Percentiles rank a stretch among this genome's conserved stretches.
phyloP scores from a whole-genome alignment of 306 rosid genomes.

The Malus domestica region ASM211411v1 NC_041793.1:40189501-40190000 shows the following conservation, averaged over 20 bases:
- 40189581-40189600: conserved; percentile 7
- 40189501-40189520: conserved; percentile 20
- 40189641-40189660: conserved; percentile 20
- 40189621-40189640: conserved; percentile 20
- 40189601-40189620: conserved; percentile 7
- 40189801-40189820: conserved; percentile 22
- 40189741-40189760: conserved; percentile 27
- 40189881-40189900: conserved; percentile 9
- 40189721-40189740: conserved; percentile 28
- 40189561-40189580: conserved; percentile 19
- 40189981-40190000: neutral
- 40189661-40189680: conserved; percentile 22
- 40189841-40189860: neutral
- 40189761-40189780: conserved; percentile 14
- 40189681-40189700: conserved; percentile 13
- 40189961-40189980: neutral
- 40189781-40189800: conserved; percentile 26
- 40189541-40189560: conserved; percentile 23
- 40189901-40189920: conserved; percentile 16
- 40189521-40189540: conserved; percentile 20
- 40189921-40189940: conserved; percentile 17
- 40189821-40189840: conserved; percentile 8
- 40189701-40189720: conserved; percentile 6
- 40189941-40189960: conserved; percentile 20
- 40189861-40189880: conserved; percentile 1